Base-by-base conservation (phyloP, 768 basidiomycete genomes). In the Paxillus involutus region DNA sequence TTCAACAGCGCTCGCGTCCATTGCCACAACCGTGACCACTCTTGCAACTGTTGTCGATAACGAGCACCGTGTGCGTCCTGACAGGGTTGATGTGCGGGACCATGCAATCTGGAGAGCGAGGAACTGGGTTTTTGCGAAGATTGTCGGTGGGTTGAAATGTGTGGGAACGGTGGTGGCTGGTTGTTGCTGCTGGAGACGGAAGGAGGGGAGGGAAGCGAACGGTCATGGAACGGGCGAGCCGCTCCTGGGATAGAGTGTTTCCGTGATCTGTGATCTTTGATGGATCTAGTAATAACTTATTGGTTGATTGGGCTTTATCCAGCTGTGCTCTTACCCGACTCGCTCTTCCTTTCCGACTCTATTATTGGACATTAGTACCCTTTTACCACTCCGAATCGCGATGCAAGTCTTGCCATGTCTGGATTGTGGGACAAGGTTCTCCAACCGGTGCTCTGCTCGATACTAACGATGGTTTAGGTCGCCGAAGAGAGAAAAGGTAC, bases 1-100 rank as follows among this genome's bases (percentile, higher is more conserved):
- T 0, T 81, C 84, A 53, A 88, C 88, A 0, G 82, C 86, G 0
- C 78, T 95, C 24, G 81, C 88, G 12, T 78, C 85, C 3, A 84
- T 91, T 50, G 73, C 81, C 48, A 80, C 83, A 3, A 85, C 86
- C 1, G 70, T 85, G 52, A 72, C 84, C 40, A 77, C 83, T 7
- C 77, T 94, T 8, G 66, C 67, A 4, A 77, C 87, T 13, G 77
- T 87, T 6, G 81, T 93, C 36, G 93, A 95, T 63, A 59, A 61
- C 16, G 81, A 89, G 49, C 81, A 88, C 60, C 75, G 88, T 21
- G 70, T 91, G 6, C 77, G 89, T 17, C 63, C 66, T 9, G 89
- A 90, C 52, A 74, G 85, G n/a, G 79, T 91, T 26, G 76, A 84
- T 39, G 51, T 49, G 29, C 52, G 54, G 5, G 54, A 63, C 42